These are phyloP conservation scores for Phytophthora crassamura DNA, from an alignment of 352 stramenopile genomes.

Conservation along the genomic window DNA sequence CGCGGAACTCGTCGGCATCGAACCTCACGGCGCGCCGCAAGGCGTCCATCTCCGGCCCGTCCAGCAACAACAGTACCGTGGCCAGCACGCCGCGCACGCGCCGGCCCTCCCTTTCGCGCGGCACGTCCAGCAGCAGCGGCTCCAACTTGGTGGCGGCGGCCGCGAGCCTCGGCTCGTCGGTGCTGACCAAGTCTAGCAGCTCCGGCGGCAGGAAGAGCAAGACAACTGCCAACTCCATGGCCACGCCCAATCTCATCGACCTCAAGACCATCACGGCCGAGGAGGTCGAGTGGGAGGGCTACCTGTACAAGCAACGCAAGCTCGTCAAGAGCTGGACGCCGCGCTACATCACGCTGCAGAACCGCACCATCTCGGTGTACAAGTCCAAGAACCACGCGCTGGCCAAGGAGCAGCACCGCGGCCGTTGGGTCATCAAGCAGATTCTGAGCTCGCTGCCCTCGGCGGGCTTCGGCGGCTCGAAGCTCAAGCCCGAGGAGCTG, in stretches of 20 bases:
- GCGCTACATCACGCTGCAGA: slow-evolving; percentile 88
- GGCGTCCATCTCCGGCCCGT: slow-evolving; percentile 43
- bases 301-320: slow-evolving; percentile 91
- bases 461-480: slow-evolving; percentile 80
- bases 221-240: slow-evolving; percentile 27
- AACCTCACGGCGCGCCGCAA: slow-evolving; percentile 56
- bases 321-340: slow-evolving; percentile 91
- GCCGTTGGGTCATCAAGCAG: slow-evolving; percentile 84
- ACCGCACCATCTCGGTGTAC: slow-evolving; percentile 83
- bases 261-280: slow-evolving; percentile 88
- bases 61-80: slow-evolving; percentile 22
- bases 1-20: slow-evolving; percentile 46
- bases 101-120: slow-evolving; percentile 47
- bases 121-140: slow-evolving; percentile 31
- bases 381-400: slow-evolving; percentile 89
- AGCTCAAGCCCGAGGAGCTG: slow-evolving; percentile 76
- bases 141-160: slow-evolving; percentile 20
- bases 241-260: slow-evolving; percentile 85
- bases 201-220: slow-evolving; percentile 11
- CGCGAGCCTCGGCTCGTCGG: slow-evolving; percentile 20
- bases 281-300: slow-evolving; percentile 89
- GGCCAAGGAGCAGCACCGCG: slow-evolving; percentile 78
- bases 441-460: slow-evolving; percentile 81
- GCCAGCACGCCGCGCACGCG: slow-evolving; percentile 40
- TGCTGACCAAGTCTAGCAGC: slow-evolving; percentile 5